phyloP scores from a whole-genome alignment of 2,329 filamentous ascomycete genomes.

The Pseudogymnoascus sp. region DNA sequence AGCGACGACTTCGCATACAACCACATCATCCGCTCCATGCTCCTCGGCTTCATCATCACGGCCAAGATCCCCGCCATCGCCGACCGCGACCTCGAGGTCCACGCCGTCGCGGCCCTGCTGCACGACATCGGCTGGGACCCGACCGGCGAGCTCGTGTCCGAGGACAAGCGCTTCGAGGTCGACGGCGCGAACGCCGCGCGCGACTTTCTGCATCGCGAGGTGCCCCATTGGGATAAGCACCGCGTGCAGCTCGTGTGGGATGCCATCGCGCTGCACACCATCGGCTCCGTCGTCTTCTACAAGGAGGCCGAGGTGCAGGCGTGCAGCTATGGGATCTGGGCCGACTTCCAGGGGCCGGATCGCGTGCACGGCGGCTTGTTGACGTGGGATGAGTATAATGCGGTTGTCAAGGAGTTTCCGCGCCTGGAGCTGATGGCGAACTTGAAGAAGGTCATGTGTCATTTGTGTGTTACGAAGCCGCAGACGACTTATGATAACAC shows the following conservation, averaged over 20 bases:
- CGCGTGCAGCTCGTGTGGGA: conserved; percentile 41
- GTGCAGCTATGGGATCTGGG: conserved; percentile 27
- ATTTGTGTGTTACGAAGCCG: conserved; percentile 30
- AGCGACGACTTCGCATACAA: conserved; percentile 29
- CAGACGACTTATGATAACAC: conserved; percentile 30
- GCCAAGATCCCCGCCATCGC: conserved; percentile 22
- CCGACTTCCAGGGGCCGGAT: conserved; percentile 33
- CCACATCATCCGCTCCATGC: conserved; percentile 32
- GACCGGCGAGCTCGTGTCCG: conserved; percentile 29
- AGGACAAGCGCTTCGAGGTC: conserved; percentile 42
- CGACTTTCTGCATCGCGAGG: conserved; percentile 29
- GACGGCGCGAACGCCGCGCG: conserved; percentile 40
- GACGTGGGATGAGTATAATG: conserved; percentile 27
- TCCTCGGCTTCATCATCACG: conserved; percentile 30
- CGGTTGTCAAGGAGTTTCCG: conserved; percentile 27
- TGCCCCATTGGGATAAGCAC: conserved; percentile 31
- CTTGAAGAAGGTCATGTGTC: conserved; percentile 26
- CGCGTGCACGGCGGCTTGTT: conserved; percentile 16
- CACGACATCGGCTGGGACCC: conserved; percentile 38
- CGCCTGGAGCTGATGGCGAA: conserved; percentile 28
- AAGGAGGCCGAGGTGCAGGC: conserved; percentile 37
- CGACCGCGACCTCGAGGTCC: conserved; percentile 30
- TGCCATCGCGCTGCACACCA: conserved; percentile 39
- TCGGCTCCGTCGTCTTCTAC: conserved; percentile 30
- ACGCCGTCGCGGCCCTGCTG: conserved; percentile 33